Conservation (phyloP, 768 basidiomycete genomes). For the Suillus brevipes region DNA sequence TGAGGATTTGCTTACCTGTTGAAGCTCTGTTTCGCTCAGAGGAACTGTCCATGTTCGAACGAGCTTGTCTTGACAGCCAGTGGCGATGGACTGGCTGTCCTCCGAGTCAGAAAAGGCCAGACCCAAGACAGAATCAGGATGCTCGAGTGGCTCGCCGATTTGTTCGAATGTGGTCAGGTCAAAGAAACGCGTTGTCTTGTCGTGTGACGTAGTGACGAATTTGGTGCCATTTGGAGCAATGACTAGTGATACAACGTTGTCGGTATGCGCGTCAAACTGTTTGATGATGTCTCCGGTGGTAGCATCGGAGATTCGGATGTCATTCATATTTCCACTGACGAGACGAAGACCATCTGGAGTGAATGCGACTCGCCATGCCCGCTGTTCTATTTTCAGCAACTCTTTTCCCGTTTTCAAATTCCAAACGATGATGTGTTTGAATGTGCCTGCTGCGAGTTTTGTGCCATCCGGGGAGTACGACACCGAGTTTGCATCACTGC, state of each 20-base stretch:
- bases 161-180: not conserved
- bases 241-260: not conserved
- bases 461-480: not conserved
- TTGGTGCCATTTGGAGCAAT: not conserved
- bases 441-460: not conserved
- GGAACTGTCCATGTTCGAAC: not conserved
- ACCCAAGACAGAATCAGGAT: not conserved
- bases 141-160: not conserved
- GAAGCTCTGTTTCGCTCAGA: not conserved
- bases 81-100: not conserved
- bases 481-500: not conserved
- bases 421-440: not conserved
- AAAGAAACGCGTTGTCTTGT: not conserved
- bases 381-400: not conserved
- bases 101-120: not conserved
- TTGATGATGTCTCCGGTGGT: not conserved
- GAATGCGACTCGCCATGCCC: not conserved
- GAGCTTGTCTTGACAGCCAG: fast-evolving
- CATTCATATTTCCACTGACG: not conserved
- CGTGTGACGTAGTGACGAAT: not conserved
- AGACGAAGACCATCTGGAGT: not conserved
- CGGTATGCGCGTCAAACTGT: not conserved
- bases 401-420: not conserved
- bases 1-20: not conserved
- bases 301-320: not conserved